A percentile compares a stretch with the other conserved stretches of the same genome.
phyloP scores from a whole-genome alignment of 768 basidiomycete genomes.

The Auriscalpium microsporum region DNA sequence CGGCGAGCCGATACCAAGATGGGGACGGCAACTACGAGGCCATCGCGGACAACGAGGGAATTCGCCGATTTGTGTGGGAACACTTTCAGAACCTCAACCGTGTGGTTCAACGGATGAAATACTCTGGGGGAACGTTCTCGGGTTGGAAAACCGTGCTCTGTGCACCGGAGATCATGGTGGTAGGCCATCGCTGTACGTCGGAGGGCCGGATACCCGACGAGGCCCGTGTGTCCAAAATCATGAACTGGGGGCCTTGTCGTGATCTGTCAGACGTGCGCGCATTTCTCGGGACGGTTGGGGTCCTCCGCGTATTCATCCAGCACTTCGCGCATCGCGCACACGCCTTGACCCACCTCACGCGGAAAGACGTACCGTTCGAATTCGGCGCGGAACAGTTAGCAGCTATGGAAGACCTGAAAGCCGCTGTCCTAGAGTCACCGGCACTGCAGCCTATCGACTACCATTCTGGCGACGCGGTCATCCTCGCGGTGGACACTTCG shows the following conservation, averaged over 20 bases:
- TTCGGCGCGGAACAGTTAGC: slow-evolving; percentile 10
- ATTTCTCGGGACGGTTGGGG: slow-evolving; percentile 18
- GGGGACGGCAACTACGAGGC: slow-evolving; percentile 26
- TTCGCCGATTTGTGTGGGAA: slow-evolving; percentile 32
- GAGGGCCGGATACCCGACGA: slow-evolving; percentile 25
- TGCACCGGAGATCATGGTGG: slow-evolving; percentile 19
- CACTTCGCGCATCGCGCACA: slow-evolving; percentile 16
- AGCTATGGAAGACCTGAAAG: slow-evolving; percentile 15
- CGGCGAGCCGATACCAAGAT: slow-evolving; percentile 21
- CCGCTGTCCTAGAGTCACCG: background rate
- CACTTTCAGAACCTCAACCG: slow-evolving; percentile 28
- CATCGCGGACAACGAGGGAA: slow-evolving; percentile 27
- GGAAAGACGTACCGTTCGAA: slow-evolving; percentile 15
- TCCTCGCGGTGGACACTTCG: slow-evolving; percentile 21
- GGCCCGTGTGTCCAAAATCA: slow-evolving; percentile 18
- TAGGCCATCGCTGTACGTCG: slow-evolving; percentile 31
- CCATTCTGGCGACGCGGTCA: slow-evolving; percentile 6
- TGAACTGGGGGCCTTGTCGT: slow-evolving; percentile 16
- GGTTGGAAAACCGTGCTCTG: slow-evolving; percentile 28
- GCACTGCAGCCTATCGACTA: slow-evolving; percentile 13
- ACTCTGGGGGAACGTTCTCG: slow-evolving; percentile 29
- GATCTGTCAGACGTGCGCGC: slow-evolving; percentile 18
- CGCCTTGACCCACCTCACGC: slow-evolving; percentile 14
- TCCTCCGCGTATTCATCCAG: slow-evolving; percentile 16
- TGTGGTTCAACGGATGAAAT: slow-evolving; percentile 28